Conservation (phyloP, 176 grass and related monocot species). For the Canna indica region DNA sequence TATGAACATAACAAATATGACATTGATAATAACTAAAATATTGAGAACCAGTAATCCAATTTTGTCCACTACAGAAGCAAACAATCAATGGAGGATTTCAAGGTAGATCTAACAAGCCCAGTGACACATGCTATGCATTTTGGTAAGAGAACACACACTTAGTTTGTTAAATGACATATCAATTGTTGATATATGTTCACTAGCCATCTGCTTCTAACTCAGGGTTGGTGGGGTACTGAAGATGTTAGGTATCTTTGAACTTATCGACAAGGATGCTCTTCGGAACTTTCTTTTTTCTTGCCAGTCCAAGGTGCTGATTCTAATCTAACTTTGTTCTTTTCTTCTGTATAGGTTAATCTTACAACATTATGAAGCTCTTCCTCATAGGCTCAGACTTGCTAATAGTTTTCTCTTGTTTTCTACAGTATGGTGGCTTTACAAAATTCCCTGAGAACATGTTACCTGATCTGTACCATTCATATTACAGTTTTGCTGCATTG, state of each 20-base stretch:
- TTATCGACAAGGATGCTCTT: constrained; percentile 44
- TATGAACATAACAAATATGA: background rate
- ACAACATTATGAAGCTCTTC: background rate
- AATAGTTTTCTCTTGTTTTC: background rate
- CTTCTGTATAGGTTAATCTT: background rate
- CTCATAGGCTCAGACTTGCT: background rate
- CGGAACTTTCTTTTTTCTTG: constrained; percentile 63
- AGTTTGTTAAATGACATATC: background rate
- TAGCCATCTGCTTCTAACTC: constrained; percentile 4
- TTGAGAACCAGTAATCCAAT: constrained; percentile 3
- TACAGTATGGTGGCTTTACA: constrained; percentile 67
- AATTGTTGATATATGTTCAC: constrained; percentile 1
- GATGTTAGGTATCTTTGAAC: constrained; percentile 52
- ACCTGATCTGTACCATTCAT: constrained; percentile 72
- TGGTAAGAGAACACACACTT: constrained; percentile 32
- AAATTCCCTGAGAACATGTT: constrained; percentile 33
- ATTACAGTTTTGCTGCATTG: constrained; percentile 72
- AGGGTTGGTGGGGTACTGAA: constrained; percentile 84
- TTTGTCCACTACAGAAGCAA: constrained; percentile 44
- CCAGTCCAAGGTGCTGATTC: constrained; percentile 47
- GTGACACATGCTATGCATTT: constrained; percentile 94
- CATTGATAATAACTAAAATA: background rate
- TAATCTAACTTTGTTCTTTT: background rate
- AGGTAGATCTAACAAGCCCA: constrained; percentile 69
- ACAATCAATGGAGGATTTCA: constrained; percentile 62